Evolutionary conservation across 1,284 basidiomycete genomes (phyloP), one percentile per base, ranked within the genome.

Genomic region (Xanthoconium separans): DNA sequence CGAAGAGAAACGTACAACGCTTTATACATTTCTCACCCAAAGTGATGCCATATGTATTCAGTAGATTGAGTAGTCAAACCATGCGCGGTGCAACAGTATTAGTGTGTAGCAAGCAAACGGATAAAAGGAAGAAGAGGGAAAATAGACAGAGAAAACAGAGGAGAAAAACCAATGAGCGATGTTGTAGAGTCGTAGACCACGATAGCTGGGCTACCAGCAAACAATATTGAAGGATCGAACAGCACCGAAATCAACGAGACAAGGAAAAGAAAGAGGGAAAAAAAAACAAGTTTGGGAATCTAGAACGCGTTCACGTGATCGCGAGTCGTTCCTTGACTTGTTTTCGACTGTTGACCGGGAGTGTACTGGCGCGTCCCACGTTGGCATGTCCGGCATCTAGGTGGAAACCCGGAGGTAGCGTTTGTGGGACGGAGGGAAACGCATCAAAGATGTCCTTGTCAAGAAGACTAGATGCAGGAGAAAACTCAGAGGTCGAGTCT

Each of bases 361-460:
- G 57, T n/a, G 69, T 68, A 44, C 61, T 59, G 12, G 63, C 44
- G 24, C 53, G 66, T 43, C 55, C 66, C 41, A 51, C 47, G 12
- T 22, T 36, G 5, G 43, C 33, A 40, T 53, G 47, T 8, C 57
- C 61, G 15, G 40, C 50, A 16, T 64, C 66, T 2, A 60, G 44
- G 22, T 54, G 55, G 54, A 51, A 64, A 12, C 65, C 68, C 20
- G 67, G 61, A 6, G 76, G 75, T 11, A 71, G 61, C 31, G 69
- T 71, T 24, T 73, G 65, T 2, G 81, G 82, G 7, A 84, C 82
- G 15, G 77, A 75, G 27, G 82, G 82, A 61, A 84, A 84, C 6
- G 81, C 78, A 49, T 83, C 81, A 53, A 81, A 82, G 36, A 82
- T 65, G 10, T 75, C 74, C 49, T 73, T 69, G 59, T 79, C 78